A percentile compares a stretch with the other conserved stretches of the same genome.
Conservation (phyloP, 176 grass and related monocot species). For the Panicum miliaceum region DNA sequence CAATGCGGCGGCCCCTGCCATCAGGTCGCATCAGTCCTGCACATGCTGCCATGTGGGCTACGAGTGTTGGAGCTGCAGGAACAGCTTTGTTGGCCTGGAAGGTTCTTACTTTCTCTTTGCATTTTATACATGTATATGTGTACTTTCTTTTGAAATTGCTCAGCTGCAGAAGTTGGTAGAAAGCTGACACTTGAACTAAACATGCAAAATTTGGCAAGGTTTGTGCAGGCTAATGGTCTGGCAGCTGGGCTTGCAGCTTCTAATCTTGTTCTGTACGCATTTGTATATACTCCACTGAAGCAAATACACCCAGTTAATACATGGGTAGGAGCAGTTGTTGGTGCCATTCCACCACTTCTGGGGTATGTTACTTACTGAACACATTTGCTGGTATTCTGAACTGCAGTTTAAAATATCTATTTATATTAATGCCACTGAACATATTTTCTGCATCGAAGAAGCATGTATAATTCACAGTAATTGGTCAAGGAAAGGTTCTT, state of each 20-base stretch:
- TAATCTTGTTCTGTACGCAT: constrained; percentile 94
- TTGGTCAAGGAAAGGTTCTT: background rate
- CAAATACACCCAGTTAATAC: constrained; percentile 99
- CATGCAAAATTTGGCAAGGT: constrained; percentile 62
- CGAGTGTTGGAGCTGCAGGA: constrained; percentile 78
- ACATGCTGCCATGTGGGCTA: constrained; percentile 95
- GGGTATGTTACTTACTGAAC: constrained; percentile 62
- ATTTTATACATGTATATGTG: constrained; percentile 12
- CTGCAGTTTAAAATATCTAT: constrained; percentile 20
- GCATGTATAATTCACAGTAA: background rate
- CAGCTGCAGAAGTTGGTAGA: background rate
- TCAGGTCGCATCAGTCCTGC: constrained; percentile 75
- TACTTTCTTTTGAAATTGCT: constrained; percentile 15
- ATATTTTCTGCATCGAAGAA: constrained; percentile 34
- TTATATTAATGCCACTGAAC: constrained; percentile 1
- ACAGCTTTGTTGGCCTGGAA: constrained; percentile 84
- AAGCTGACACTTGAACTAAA: constrained; percentile 52
- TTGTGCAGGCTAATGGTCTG: constrained; percentile 86
- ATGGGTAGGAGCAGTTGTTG: constrained; percentile 97
- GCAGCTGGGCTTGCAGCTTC: constrained; percentile 84
- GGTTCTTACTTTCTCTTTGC: constrained; percentile 57
- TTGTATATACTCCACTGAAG: constrained; percentile 98
- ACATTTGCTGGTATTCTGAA: constrained; percentile 17
- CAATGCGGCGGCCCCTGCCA: constrained; percentile 73
- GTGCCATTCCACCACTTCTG: constrained; percentile 97